A percentile compares a stretch with the other conserved stretches of the same genome.
These are phyloP conservation scores for Oryza meyeriana DNA, from an alignment of 176 grass and related monocot species.

Conservation along the genomic window DNA sequence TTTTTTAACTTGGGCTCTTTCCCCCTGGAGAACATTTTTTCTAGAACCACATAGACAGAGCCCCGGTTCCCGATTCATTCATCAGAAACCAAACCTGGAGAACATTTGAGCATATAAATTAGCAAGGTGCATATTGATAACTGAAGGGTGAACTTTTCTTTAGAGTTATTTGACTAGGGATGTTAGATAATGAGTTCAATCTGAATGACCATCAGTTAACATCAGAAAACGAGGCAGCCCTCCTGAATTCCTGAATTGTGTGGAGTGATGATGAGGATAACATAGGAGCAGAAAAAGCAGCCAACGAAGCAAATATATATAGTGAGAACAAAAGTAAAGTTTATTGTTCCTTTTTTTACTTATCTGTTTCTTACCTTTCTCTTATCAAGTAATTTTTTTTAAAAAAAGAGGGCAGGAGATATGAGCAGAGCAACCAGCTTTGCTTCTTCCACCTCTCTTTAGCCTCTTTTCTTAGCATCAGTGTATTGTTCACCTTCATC, in stretches of 20 bases:
- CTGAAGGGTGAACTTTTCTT: neutral
- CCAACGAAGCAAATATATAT: neutral
- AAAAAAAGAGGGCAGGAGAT: neutral
- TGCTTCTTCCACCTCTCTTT: neutral
- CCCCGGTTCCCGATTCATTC: too few relatives aligned
- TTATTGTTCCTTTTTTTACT: neutral
- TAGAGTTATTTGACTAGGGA: neutral
- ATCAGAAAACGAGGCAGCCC: neutral
- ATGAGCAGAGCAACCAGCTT: neutral
- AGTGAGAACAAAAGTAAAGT: neutral
- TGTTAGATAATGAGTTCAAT: neutral
- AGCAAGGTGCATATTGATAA: neutral
- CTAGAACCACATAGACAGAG: too few relatives aligned
- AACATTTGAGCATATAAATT: neutral
- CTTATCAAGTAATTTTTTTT: neutral
- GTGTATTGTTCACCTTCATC: neutral
- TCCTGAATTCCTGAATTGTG: neutral
- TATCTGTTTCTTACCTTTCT: neutral
- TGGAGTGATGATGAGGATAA: neutral
- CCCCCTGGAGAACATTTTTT: too few relatives aligned
- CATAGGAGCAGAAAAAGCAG: neutral
- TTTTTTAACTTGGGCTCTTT: too few relatives aligned
- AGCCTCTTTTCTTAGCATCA: neutral
- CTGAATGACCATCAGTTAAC: neutral
- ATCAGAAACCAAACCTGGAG: too few relatives aligned